Percentiles rank a stretch among this genome's conserved stretches.
Conservation (phyloP, 495 filamentous ascomycete species). For the Penicillium ucsense region DNA sequence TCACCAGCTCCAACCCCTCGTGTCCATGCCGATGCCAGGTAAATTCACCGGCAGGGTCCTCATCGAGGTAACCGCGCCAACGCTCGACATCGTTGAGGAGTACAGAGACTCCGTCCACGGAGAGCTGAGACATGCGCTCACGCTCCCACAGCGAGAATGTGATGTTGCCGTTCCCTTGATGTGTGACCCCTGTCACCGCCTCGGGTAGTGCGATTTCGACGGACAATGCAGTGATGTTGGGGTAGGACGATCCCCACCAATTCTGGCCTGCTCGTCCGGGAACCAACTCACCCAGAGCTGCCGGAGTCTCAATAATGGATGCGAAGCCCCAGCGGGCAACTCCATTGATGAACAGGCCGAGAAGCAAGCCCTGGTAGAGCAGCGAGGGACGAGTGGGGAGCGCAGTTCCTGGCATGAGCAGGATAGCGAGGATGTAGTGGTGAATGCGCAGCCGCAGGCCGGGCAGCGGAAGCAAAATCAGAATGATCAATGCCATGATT, state of each 20-base stretch:
- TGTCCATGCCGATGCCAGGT: constrained; percentile 40
- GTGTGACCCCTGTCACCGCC: constrained; percentile 8
- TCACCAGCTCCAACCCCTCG: constrained; percentile 26
- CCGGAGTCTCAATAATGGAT: constrained; percentile 75
- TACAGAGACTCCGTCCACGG: constrained; percentile 78
- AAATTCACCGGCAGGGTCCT: constrained; percentile 33
- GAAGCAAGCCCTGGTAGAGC: constrained; percentile 75
- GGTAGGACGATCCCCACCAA: constrained; percentile 59
- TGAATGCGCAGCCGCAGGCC: constrained; percentile 85
- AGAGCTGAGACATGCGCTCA: constrained; percentile 45
- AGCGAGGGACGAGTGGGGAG: constrained; percentile 72
- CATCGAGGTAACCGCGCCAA: constrained; percentile 51
- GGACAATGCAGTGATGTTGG: constrained; percentile 40
- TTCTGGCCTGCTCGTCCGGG: constrained; percentile 27
- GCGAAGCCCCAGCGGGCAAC: constrained; percentile 92
- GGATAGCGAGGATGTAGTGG: constrained; percentile 82
- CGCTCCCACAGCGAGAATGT: constrained; percentile 45
- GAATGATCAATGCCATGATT: constrained; percentile 44
- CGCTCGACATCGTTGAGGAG: constrained; percentile 93
- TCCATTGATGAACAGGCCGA: constrained; percentile 89
- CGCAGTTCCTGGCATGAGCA: constrained; percentile 76
- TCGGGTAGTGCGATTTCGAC: constrained; percentile 45
- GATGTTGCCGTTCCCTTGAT: constrained; percentile 42
- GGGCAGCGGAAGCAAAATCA: constrained; percentile 62
- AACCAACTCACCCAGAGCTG: constrained; percentile 43